A percentile compares a stretch with the other conserved stretches of the same genome.
Conservation (phyloP, 257 asterid species). For the Pogostemon cablin region DNA sequence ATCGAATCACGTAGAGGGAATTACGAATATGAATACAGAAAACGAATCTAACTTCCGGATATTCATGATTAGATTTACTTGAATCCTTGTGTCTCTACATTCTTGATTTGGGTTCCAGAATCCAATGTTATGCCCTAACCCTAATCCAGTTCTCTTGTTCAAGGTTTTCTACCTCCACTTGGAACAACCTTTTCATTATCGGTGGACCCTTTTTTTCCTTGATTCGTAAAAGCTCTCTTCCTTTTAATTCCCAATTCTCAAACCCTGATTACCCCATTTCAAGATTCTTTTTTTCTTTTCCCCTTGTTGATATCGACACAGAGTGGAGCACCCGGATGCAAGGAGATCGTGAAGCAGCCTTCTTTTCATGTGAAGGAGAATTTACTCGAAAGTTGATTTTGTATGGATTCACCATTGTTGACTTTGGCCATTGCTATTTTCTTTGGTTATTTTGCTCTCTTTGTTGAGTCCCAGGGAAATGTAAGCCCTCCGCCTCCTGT, state of each 20-base stretch:
- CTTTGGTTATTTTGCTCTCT: slow-evolving; percentile 39
- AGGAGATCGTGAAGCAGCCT: slow-evolving; percentile 35
- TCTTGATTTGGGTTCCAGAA: slow-evolving; percentile 34
- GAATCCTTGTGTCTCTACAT: slow-evolving; percentile 35
- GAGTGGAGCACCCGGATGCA: slow-evolving; percentile 49
- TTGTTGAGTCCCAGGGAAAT: slow-evolving; percentile 61
- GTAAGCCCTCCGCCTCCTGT: slow-evolving; percentile 36
- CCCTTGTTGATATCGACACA: background rate
- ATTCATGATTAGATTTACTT: slow-evolving; percentile 21
- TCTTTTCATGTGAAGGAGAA: slow-evolving; percentile 32
- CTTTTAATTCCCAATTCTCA: slow-evolving; percentile 14
- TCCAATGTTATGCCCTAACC: slow-evolving; percentile 43
- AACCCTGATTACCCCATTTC: slow-evolving; percentile 23
- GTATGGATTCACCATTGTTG: slow-evolving; percentile 62
- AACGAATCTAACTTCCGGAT: slow-evolving; percentile 20
- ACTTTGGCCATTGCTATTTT: slow-evolving; percentile 40
- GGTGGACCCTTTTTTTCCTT: slow-evolving; percentile 23
- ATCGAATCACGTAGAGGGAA: slow-evolving; percentile 4
- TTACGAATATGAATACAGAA: slow-evolving; percentile 29
- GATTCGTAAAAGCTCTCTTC: slow-evolving; percentile 30
- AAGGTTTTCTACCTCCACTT: slow-evolving; percentile 30
- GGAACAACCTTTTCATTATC: slow-evolving; percentile 30
- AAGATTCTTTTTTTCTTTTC: slow-evolving; percentile 3
- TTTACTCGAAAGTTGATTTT: slow-evolving; percentile 26
- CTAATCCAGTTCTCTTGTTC: slow-evolving; percentile 31